Percentiles rank a stretch among this genome's conserved stretches.
Evolutionary conservation across 352 stramenopile genomes (phyloP).

Genomic region (Phytophthora capsici): DNA sequence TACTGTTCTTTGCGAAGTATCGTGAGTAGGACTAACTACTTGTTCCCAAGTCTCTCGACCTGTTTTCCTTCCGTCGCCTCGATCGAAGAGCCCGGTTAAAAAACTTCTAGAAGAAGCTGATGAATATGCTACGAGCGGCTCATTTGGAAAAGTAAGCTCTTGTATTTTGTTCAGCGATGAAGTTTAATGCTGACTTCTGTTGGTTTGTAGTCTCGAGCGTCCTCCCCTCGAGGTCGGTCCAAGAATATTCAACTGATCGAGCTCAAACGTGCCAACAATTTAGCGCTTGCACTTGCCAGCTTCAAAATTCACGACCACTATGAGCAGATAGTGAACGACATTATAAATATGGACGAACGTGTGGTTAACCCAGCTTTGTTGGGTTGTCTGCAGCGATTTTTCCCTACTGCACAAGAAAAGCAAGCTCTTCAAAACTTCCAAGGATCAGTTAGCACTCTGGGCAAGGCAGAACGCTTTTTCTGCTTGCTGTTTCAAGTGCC

Average conservation of each 20-base stretch:
- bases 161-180: background rate
- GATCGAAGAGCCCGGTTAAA: slow-evolving; percentile 42
- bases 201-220: slow-evolving; percentile 55
- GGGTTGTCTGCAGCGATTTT: slow-evolving; percentile 77
- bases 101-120: slow-evolving; percentile 26
- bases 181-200: background rate
- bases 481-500: slow-evolving; percentile 66
- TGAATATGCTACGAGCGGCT: slow-evolving; percentile 24
- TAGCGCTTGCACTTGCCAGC: slow-evolving; percentile 71
- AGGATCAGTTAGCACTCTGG: slow-evolving; percentile 52
- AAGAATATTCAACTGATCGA: slow-evolving; percentile 84
- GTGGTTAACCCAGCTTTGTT: slow-evolving; percentile 65
- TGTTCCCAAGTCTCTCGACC: slow-evolving; percentile 47
- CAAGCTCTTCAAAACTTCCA: slow-evolving; percentile 48
- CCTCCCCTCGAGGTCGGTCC: slow-evolving; percentile 71
- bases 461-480: slow-evolving; percentile 81
- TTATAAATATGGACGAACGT: slow-evolving; percentile 67
- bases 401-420: slow-evolving; percentile 74
- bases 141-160: slow-evolving; percentile 67
- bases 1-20: background rate
- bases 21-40: slow-evolving; percentile 2
- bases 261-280: slow-evolving; percentile 81
- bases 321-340: slow-evolving; percentile 64
- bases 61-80: slow-evolving; percentile 60
- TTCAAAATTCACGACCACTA: slow-evolving; percentile 83